Base-by-base conservation (phyloP, 768 basidiomycete species). In the Hericium rajendrae region DNA sequence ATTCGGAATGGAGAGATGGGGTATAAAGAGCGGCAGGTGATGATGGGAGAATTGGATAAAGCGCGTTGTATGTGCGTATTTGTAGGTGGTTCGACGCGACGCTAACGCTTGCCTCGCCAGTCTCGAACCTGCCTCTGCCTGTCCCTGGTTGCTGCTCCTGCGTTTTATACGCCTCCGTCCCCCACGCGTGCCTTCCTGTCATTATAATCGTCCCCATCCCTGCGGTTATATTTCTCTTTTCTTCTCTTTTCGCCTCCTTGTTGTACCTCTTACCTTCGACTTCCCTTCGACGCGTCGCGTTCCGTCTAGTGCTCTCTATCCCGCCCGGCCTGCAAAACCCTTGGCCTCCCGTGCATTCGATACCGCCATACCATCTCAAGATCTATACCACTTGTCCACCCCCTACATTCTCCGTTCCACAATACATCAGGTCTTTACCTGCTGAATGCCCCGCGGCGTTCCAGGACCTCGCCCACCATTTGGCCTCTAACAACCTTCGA, bases 51-150 rank as follows among this genome's bases (percentile, higher is more conserved):
- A 40, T 53, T 54, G 53, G 38, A 41, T 20, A 11, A 22, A 46
- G 13, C 38, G 18, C 16, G 20, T 18, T 41, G 40, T 54, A 40
- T 54, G 53, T 32, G 38, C 40, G 39, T 54, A 32, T 54, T 54
- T 54, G 53, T 54, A 40, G 38, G 18, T 39, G 53, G 53, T 54
- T 54, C 53, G 22, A 54, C 38, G 22, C 53, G 43, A 37, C 40
- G 18, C 40, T 38, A 18, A 13, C 22, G 26, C 38, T 37, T 5
- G 22, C 13, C n/a, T 24, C 20, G 6, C 22, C 15, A 16, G 20
- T 54, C 53, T 41, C n/a, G 38, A 32, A 5, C 43, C 28, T 11
- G 49, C 26, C 28, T 51, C 24, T 26, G 24, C 24, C 15, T 26
- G 22, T 8, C 49, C 20, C 49, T n/a, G 24, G 6, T 8, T 46